These are phyloP conservation scores for Naganishia albida DNA, from an alignment of 1,284 basidiomycete species.

Conservation along the genomic window DNA sequence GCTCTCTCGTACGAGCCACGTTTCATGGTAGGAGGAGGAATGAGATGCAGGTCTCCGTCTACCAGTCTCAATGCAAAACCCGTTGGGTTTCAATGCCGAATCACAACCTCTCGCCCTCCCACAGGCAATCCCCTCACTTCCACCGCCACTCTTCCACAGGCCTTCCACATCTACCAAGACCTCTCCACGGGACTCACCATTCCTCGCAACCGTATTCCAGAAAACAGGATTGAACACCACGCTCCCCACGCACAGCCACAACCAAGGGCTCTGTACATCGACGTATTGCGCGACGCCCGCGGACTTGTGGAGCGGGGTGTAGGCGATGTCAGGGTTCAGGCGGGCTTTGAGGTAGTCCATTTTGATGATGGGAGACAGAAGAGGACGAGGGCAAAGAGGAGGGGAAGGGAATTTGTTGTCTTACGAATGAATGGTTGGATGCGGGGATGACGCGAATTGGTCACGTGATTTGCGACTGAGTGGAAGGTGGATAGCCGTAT, in stretches of 20 bases:
- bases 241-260: slow-evolving; percentile 65
- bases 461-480: slow-evolving; percentile 1
- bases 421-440: slow-evolving; percentile 3
- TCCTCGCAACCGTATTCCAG: slow-evolving; percentile 93
- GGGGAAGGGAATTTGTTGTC: background rate
- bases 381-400: background rate
- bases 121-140: background rate
- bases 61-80: no score
- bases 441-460: background rate
- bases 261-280: slow-evolving; percentile 53
- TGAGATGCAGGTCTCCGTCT: background rate
- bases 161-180: background rate
- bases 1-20: background rate
- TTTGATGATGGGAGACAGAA: background rate
- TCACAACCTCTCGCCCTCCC: background rate
- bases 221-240: slow-evolving; percentile 88
- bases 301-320: background rate
- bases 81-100: no score
- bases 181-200: slow-evolving; percentile 63
- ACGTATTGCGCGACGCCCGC: background rate
- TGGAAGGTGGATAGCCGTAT: no score
- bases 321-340: slow-evolving; percentile 9
- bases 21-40: background rate
- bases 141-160: background rate
- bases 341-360: slow-evolving; percentile 29